Evolutionary conservation across 495 filamentous ascomycete genomes (phyloP).

Genomic region (Recurvomyces mirabilis): DNA sequence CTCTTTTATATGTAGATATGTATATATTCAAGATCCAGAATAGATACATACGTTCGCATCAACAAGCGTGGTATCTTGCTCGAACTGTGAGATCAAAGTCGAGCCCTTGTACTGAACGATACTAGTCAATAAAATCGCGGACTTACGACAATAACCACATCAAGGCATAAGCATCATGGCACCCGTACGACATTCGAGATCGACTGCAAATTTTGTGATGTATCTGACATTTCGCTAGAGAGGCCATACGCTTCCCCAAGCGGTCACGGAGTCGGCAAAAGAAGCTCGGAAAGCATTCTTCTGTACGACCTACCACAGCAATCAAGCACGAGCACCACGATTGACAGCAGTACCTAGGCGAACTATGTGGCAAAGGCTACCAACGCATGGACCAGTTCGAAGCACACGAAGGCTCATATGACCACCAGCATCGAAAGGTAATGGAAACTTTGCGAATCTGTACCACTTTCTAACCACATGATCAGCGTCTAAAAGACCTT

Average conservation of each 20-base stretch:
- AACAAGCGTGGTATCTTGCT: too few species aligned
- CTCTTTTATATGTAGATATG: too few species aligned
- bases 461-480: neutral
- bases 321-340: neutral
- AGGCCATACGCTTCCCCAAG: conserved; percentile 34
- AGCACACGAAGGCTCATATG: conserved; percentile 57
- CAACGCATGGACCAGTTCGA: conserved; percentile 60
- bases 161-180: too few species aligned
- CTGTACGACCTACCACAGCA: conserved; percentile 37
- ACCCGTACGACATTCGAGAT: conserved; percentile 18
- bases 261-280: conserved; percentile 71
- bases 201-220: neutral
- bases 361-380: conserved; percentile 60
- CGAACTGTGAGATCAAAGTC: too few species aligned
- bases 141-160: too few species aligned
- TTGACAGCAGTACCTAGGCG: conserved; percentile 28
- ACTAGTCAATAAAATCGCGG: too few species aligned
- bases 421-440: conserved; percentile 53
- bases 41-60: too few species aligned
- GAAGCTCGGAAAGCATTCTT: conserved; percentile 84
- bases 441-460: neutral
- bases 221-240: neutral
- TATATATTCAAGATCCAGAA: too few species aligned
- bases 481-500: conserved; percentile 54
- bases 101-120: too few species aligned